phyloP scores from a whole-genome alignment of 805 yeast species.

The Yamadazyma paraphyllophila region DNA sequence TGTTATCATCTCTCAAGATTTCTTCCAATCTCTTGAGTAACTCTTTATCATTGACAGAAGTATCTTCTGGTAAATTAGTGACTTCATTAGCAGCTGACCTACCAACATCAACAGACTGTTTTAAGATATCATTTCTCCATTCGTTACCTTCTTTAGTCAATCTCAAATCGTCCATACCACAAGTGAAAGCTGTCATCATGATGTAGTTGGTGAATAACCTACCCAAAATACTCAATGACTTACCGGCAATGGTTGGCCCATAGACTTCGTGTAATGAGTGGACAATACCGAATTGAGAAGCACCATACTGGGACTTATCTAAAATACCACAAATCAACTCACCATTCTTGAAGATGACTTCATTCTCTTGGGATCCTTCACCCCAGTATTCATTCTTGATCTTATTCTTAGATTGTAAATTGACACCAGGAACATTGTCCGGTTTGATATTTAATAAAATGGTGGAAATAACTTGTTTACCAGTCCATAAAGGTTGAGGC shows the following conservation, averaged over 20 bases:
- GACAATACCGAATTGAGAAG: slow-evolving; percentile 93
- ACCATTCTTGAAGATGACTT: slow-evolving; percentile 83
- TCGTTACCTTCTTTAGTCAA: slow-evolving; percentile 87
- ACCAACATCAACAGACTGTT: slow-evolving; percentile 78
- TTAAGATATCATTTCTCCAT: slow-evolving; percentile 82
- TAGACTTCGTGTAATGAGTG: slow-evolving; percentile 96
- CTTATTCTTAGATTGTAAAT: slow-evolving; percentile 79
- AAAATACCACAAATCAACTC: slow-evolving; percentile 87
- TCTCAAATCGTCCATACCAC: slow-evolving; percentile 99
- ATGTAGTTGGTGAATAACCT: slow-evolving; percentile 92
- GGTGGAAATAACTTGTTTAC: slow-evolving; percentile 95
- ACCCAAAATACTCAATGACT: slow-evolving; percentile 87
- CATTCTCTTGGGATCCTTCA: slow-evolving; percentile 75
- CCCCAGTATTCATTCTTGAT: slow-evolving; percentile 96
- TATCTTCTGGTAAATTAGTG: slow-evolving; percentile 63
- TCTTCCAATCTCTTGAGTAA: slow-evolving; percentile 87
- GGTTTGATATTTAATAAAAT: slow-evolving; percentile 87
- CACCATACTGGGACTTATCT: slow-evolving; percentile 98
- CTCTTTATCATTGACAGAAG: slow-evolving; percentile 58
- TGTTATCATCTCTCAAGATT: slow-evolving; percentile 88
- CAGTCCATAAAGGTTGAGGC: slow-evolving; percentile 95
- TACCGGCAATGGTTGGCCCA: slow-evolving; percentile 89
- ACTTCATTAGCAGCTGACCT: slow-evolving; percentile 93
- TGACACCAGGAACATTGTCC: slow-evolving; percentile 83
- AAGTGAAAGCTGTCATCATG: slow-evolving; percentile 89